Conservation (phyloP, 768 basidiomycete genomes). For the Tephrocybe sp. region DNA sequence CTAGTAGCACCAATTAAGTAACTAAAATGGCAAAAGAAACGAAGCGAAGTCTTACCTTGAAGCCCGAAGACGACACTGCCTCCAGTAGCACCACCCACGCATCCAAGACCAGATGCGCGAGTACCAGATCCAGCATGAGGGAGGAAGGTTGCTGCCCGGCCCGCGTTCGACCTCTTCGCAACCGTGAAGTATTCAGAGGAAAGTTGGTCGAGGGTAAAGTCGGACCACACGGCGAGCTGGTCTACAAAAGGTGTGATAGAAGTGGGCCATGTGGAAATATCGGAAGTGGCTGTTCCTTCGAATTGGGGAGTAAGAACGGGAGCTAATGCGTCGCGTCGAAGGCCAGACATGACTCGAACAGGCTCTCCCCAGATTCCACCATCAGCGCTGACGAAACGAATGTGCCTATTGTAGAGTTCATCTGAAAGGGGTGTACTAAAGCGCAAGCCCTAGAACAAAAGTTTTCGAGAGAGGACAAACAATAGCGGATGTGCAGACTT, state of each 20-base stretch:
- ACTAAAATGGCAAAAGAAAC: background rate
- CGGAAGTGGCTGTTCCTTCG: slow-evolving; percentile 31
- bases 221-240: slow-evolving; percentile 33
- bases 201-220: slow-evolving; percentile 36
- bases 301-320: slow-evolving; percentile 37
- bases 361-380: slow-evolving; percentile 40
- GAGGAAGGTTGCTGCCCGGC: slow-evolving; percentile 28
- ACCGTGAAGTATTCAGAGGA: slow-evolving; percentile 29
- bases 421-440: slow-evolving; percentile 35
- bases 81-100: slow-evolving; percentile 33
- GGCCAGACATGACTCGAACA: slow-evolving; percentile 34
- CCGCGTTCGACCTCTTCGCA: slow-evolving; percentile 29
- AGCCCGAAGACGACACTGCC: slow-evolving; percentile 36
- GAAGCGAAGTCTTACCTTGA: slow-evolving; percentile 20
- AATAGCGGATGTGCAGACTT: background rate
- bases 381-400: slow-evolving; percentile 31
- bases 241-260: slow-evolving; percentile 30
- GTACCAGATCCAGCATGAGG: slow-evolving; percentile 32
- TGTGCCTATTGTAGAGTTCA: slow-evolving; percentile 33
- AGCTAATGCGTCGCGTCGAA: slow-evolving; percentile 36
- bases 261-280: slow-evolving; percentile 35
- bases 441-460: slow-evolving; percentile 24
- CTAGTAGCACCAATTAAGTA: slow-evolving; percentile 17
- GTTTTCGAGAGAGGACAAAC: background rate
- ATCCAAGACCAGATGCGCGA: slow-evolving; percentile 35